Base-by-base conservation (phyloP, 768 basidiomycete genomes). In the Clavaria fumosa region DNA sequence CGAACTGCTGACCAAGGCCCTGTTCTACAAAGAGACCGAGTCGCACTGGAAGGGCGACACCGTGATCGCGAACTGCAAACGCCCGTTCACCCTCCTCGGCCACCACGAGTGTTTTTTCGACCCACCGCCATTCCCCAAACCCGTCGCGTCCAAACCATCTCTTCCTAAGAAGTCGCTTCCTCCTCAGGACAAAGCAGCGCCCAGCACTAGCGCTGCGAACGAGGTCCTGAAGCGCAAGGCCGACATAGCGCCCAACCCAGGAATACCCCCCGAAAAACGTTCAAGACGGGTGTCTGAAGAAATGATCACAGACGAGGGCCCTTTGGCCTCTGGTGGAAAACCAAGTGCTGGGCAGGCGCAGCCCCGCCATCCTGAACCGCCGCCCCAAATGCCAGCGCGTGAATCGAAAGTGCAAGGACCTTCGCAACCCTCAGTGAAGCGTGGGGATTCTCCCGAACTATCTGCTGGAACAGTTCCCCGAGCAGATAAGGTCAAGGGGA, bases 21-120 rank as follows among this genome's bases (percentile, higher is more conserved):
- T 89, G 12, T 67, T 88, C 7, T 89, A 84, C 46, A 62, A 67
- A 14, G 85, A 89, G 58, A 80, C 81, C 37, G 85, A 89, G 61
- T 68, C 76, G 5, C 85, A 88, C 48, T 88, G 80, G 76, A 70
- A 72, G 43, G 67, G 66, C 6, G 72, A 73, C 50, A 60, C 63
- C 23, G 57, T 78, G 41, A 66, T 71, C 5, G 63, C 60, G 31
- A 73, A 69, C 47, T 89, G 85, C 66, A 75, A 71, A 50, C 61
- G 67, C 23, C 54, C 65, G 7, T 86, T 88, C 60, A 76, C 78
- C 12, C 59, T 89, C n/a, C 62, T 88, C 20, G 75, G 81, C 41
- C 68, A 59, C 2, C 84, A 89, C 48, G 61, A 70, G 17, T 89
- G 84, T 53, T 74, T 76, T 14, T 36, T 63, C 23, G 71, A 75